phyloP scores from a whole-genome alignment of 2,329 filamentous ascomycete species.

The Endoconidiophora laricicola region DNA sequence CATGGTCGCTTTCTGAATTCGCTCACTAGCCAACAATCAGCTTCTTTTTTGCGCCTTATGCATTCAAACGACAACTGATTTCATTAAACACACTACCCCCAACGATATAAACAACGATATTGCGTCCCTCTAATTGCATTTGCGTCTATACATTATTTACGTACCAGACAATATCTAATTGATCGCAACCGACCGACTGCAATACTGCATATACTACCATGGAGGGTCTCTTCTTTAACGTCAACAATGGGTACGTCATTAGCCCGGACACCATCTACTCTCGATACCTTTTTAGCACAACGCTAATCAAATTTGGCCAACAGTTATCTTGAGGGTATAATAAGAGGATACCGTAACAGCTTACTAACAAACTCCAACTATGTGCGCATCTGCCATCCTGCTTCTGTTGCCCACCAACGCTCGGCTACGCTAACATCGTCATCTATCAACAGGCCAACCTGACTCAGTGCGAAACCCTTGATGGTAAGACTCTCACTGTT shows the following conservation, averaged over 20 bases:
- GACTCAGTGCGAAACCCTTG: conserved; percentile 93
- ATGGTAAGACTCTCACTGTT: conserved; percentile 42
- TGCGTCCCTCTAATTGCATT: no score
- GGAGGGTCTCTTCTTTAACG: conserved; percentile 91
- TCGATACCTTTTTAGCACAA: neutral
- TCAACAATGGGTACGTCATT: conserved; percentile 62
- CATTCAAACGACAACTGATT: no score
- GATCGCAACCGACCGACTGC: conserved; percentile 12
- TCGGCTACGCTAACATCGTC: conserved; percentile 90
- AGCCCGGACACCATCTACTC: neutral
- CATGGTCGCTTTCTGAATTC: neutral
- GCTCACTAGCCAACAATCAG: conserved; percentile 6
- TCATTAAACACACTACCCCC: no score
- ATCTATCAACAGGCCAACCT: conserved; percentile 78
- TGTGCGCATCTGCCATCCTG: conserved; percentile 14
- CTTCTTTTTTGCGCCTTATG: no score
- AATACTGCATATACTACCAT: conserved; percentile 30
- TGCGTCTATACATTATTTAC: no score
- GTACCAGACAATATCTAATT: no score
- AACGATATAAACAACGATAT: no score
- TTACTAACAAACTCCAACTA: conserved; percentile 85
- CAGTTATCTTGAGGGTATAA: conserved; percentile 93
- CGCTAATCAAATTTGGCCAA: conserved; percentile 2
- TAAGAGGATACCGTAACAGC: conserved; percentile 89
- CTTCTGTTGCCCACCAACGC: conserved; percentile 32